These are phyloP conservation scores for Melanomma pulvis-pyrius DNA, from an alignment of 495 filamentous ascomycete species.

Conservation along the genomic window DNA sequence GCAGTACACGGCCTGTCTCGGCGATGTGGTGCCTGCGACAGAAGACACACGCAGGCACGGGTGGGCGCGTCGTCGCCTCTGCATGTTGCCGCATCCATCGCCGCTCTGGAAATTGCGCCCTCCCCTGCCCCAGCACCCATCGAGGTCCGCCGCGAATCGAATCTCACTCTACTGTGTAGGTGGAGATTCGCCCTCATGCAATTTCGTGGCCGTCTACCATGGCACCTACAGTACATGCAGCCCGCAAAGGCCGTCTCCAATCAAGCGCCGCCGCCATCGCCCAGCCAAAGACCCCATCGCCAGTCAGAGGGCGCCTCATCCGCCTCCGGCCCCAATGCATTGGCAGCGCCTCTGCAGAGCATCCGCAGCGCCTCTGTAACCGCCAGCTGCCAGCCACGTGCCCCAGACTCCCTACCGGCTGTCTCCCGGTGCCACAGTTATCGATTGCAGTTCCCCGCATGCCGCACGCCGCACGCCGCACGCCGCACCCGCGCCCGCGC, in stretches of 20 bases:
- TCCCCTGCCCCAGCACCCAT: neutral
- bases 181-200: neutral
- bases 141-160: neutral
- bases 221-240: no score
- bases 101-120: neutral
- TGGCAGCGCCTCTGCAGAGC: neutral
- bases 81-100: neutral
- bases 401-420: neutral
- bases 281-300: no score
- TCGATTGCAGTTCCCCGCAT: neutral
- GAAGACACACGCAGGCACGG: no score
- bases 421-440: neutral
- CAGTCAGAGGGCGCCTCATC: neutral
- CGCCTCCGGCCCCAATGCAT: neutral
- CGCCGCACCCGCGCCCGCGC: no score
- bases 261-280: neutral
- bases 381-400: conserved; percentile 12
- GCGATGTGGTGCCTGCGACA: no score
- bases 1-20: no score
- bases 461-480: no score
- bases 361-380: neutral
- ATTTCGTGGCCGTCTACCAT: neutral
- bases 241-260: neutral
- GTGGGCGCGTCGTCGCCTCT: no score
- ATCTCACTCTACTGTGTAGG: neutral